These are phyloP conservation scores for Phytopythium aichiense DNA, from an alignment of 352 stramenopile genomes.

Conservation along the genomic window DNA sequence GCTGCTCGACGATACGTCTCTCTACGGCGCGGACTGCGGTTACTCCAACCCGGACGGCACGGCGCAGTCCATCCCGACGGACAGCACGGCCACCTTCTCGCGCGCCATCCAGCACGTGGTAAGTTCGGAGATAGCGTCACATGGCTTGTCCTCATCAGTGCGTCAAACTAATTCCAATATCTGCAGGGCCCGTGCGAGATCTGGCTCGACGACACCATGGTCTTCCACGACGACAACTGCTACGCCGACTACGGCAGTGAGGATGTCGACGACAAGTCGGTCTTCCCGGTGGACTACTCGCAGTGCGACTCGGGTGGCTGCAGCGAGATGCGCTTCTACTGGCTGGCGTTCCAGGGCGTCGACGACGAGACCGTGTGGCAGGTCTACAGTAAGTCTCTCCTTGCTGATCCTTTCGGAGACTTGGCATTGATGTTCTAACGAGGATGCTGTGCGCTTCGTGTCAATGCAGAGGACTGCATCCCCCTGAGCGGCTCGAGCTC, in stretches of 20 bases:
- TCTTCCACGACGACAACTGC: constrained; percentile 25
- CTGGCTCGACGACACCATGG: constrained; percentile 25
- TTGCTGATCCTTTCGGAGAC: background rate
- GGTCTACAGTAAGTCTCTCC: constrained; percentile 21
- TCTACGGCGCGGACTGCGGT: constrained; percentile 19
- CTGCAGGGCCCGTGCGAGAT: constrained; percentile 20
- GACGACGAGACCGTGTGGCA: constrained; percentile 21
- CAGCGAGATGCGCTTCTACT: constrained; percentile 28
- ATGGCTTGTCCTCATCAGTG: background rate
- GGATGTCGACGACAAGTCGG: constrained; percentile 19
- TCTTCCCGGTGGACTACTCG: constrained; percentile 25
- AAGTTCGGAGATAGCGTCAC: too few species aligned
- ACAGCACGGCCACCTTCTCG: constrained; percentile 17
- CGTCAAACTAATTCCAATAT: background rate
- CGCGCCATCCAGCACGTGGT: constrained; percentile 14
- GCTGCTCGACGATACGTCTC: constrained; percentile 18
- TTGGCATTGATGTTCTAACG: too few species aligned
- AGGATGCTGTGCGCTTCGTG: background rate
- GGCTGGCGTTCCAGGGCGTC: constrained; percentile 21
- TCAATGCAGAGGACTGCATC: constrained; percentile 27
- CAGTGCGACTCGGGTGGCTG: constrained; percentile 15
- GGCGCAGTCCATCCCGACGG: constrained; percentile 13
- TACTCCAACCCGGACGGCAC: constrained; percentile 17
- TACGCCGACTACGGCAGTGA: constrained; percentile 8
- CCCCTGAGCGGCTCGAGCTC: constrained; percentile 13